Conservation (phyloP, 495 filamentous ascomycete genomes). For the Cladorrhinum samala region DNA sequence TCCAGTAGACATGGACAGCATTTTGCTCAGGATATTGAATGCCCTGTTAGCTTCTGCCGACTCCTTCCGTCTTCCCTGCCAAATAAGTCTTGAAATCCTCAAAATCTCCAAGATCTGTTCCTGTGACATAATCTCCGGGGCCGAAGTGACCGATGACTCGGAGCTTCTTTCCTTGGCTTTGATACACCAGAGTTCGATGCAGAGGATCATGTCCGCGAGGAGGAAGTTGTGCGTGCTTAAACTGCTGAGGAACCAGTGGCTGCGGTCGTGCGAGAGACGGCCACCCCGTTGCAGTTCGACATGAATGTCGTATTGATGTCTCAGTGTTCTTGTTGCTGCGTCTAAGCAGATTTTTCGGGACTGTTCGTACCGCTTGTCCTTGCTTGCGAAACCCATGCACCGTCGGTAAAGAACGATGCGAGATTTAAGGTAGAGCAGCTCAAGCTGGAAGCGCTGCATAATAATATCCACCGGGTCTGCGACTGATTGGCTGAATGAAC, state of each 20-base stretch:
- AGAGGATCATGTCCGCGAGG: slow-evolving; percentile 36
- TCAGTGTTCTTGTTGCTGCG: slow-evolving; percentile 29
- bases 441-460: slow-evolving; percentile 30
- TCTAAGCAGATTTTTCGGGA: slow-evolving; percentile 31
- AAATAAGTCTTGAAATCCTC: slow-evolving; percentile 20
- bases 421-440: slow-evolving; percentile 26
- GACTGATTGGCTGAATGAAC: slow-evolving; percentile 15
- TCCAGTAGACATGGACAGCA: slow-evolving; percentile 23
- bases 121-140: slow-evolving; percentile 14
- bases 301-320: slow-evolving; percentile 33
- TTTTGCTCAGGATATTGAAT: slow-evolving; percentile 24
- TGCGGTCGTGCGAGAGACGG: slow-evolving; percentile 24
- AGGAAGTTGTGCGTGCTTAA: slow-evolving; percentile 32
- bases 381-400: slow-evolving; percentile 25
- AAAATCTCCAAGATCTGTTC: slow-evolving; percentile 22
- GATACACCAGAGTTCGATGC: slow-evolving; percentile 18
- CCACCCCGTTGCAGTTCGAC: slow-evolving; percentile 30
- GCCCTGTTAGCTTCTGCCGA: slow-evolving; percentile 22
- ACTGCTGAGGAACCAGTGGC: slow-evolving; percentile 27
- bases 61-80: slow-evolving; percentile 14
- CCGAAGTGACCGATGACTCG: not conserved
- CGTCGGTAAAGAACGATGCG: slow-evolving; percentile 29
- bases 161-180: slow-evolving; percentile 16
- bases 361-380: slow-evolving; percentile 28
- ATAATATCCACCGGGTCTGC: slow-evolving; percentile 26